Evolutionary conservation across 148 eudicot species (phyloP).

Genomic region (Agrostemma githago): DNA sequence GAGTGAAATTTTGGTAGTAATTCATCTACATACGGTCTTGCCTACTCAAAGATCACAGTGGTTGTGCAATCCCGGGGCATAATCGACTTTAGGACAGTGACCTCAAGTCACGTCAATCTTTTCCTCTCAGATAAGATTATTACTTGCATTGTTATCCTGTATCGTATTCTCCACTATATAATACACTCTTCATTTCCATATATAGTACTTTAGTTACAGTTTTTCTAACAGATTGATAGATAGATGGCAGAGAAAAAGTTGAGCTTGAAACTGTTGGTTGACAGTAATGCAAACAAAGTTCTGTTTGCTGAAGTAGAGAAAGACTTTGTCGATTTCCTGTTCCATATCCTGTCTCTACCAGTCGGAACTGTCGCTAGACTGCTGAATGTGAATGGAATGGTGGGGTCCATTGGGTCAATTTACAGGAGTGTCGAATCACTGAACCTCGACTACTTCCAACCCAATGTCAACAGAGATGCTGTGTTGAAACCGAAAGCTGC

Average conservation of each 20-base stretch:
- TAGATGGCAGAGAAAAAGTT: neutral
- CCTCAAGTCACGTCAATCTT: too few relatives aligned
- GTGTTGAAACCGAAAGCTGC: slow-evolving; percentile 6
- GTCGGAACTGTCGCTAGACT: slow-evolving; percentile 20
- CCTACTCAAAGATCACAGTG: too few relatives aligned
- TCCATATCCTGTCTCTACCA: slow-evolving; percentile 27
- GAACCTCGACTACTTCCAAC: slow-evolving; percentile 12
- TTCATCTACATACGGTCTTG: too few relatives aligned
- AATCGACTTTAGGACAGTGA: too few relatives aligned
- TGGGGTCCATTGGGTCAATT: slow-evolving; percentile 18
- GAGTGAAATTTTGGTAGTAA: too few relatives aligned
- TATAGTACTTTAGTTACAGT: too few relatives aligned
- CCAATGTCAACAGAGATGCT: slow-evolving; percentile 1
- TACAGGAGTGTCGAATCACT: slow-evolving; percentile 18
- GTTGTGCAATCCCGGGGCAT: too few relatives aligned
- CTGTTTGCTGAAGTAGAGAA: slow-evolving; percentile 33
- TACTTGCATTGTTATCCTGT: too few relatives aligned
- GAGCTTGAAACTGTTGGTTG: slow-evolving; percentile 24
- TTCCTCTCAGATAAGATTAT: too few relatives aligned
- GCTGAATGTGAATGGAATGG: slow-evolving; percentile 4
- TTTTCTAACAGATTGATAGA: neutral
- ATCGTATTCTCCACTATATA: too few relatives aligned
- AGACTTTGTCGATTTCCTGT: slow-evolving; percentile 35
- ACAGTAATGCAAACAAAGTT: slow-evolving; percentile 23
- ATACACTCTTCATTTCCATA: too few relatives aligned